Evolutionary conservation across 345 rosid species (phyloP).

Genomic region (Excoecaria agallocha): DNA sequence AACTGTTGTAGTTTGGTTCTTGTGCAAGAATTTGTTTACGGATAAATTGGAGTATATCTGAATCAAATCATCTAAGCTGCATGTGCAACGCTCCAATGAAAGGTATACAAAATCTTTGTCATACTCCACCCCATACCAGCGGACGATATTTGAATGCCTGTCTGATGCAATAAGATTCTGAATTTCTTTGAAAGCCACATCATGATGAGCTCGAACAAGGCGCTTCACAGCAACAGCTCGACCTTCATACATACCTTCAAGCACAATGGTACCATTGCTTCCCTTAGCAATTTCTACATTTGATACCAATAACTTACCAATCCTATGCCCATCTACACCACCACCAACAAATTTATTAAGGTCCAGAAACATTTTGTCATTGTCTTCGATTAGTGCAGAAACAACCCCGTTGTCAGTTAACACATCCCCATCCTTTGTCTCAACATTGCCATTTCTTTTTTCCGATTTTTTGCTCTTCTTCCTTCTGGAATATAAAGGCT

Average conservation of each 20-base stretch:
- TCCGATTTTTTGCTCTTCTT: constrained; percentile 63
- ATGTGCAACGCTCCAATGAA: constrained; percentile 79
- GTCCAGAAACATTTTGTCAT: constrained; percentile 36
- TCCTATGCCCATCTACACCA: constrained; percentile 55
- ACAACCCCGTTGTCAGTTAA: constrained; percentile 36
- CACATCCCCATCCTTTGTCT: constrained; percentile 34
- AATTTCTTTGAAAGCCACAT: constrained; percentile 89
- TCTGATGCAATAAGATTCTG: constrained; percentile 94
- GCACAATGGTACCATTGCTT: constrained; percentile 87
- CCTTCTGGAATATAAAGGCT: constrained; percentile 50
- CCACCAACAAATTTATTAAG: constrained; percentile 44
- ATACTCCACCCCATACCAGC: constrained; percentile 93
- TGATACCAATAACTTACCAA: constrained; percentile 76
- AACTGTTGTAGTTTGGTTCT: constrained; percentile 34
- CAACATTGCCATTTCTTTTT: constrained; percentile 40
- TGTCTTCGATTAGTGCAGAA: constrained; percentile 29
- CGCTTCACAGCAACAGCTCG: constrained; percentile 94
- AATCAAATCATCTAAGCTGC: constrained; percentile 78
- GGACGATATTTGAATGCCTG: constrained; percentile 77
- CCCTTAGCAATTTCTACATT: constrained; percentile 87
- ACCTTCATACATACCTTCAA: constrained; percentile 88
- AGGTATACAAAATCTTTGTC: constrained; percentile 93
- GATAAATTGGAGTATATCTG: constrained; percentile 43
- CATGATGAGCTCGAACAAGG: constrained; percentile 82
- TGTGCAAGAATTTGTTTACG: constrained; percentile 21